These are phyloP conservation scores for Chlorella variabilis DNA, from an alignment of 163 green algal species.

Conservation along the genomic window DNA sequence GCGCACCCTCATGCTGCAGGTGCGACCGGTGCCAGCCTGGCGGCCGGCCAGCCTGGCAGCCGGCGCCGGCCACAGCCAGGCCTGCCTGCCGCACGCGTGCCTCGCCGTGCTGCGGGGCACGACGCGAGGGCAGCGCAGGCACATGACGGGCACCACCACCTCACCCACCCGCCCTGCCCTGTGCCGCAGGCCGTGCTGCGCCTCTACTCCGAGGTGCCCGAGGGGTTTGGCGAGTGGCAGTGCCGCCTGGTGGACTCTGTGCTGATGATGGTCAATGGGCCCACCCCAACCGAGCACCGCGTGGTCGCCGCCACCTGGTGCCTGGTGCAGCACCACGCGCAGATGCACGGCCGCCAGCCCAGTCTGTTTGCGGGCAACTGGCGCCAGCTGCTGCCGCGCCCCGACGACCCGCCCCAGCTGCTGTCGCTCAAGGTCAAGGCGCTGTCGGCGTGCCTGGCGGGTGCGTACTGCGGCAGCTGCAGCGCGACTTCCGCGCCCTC, in stretches of 20 bases:
- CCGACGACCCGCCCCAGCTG: slow-evolving; percentile 38
- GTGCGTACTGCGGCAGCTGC: too few relatives aligned
- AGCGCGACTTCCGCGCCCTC: too few relatives aligned
- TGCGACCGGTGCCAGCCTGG: neutral
- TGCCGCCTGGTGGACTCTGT: slow-evolving; percentile 8
- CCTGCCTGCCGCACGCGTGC: neutral
- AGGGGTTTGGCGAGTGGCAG: slow-evolving; percentile 2
- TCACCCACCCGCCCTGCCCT: too few relatives aligned
- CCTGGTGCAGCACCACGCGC: slow-evolving; percentile 33
- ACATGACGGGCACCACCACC: too few relatives aligned
- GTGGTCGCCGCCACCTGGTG: slow-evolving; percentile 18
- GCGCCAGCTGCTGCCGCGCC: slow-evolving; percentile 33
- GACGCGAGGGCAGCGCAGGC: too few relatives aligned
- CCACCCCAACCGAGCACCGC: slow-evolving; percentile 17
- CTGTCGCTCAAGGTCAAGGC: slow-evolving; percentile 42
- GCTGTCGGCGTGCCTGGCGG: slow-evolving; percentile 33
- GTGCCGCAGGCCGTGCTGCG: slow-evolving; percentile 5
- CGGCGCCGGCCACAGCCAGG: neutral
- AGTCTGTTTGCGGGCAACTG: slow-evolving; percentile 36
- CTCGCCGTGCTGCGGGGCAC: too few relatives aligned
- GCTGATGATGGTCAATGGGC: slow-evolving; percentile 29
- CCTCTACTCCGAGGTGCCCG: slow-evolving; percentile 16
- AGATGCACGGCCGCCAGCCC: slow-evolving; percentile 30
- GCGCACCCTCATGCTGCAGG: slow-evolving; percentile 32
- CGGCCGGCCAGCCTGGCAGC: neutral